Conservation (phyloP, 441 rosid species). For the Populus hybrid region DNA sequence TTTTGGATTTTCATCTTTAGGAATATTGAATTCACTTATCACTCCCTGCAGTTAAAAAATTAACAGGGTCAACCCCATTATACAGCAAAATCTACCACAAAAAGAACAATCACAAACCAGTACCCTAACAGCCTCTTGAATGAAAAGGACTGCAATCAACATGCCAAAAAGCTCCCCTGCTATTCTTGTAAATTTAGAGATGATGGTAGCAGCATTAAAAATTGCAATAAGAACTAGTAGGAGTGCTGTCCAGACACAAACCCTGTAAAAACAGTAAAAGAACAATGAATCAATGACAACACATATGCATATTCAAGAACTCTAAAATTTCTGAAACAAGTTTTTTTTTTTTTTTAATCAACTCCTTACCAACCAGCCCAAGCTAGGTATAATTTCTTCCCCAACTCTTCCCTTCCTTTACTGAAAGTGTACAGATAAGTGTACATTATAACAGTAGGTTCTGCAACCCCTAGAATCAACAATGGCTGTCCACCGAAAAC, state of each 20-base stretch:
- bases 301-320: neutral
- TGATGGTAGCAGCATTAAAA: conserved; percentile 62
- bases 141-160: conserved; percentile 79
- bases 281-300: conserved; percentile 7
- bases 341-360: neutral
- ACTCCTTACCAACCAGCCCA: conserved; percentile 79
- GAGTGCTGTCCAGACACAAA: conserved; percentile 79
- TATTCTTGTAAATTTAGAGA: conserved; percentile 70
- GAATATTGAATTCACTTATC: conserved; percentile 59
- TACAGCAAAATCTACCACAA: neutral
- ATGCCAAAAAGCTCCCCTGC: conserved; percentile 93
- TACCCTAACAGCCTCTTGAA: conserved; percentile 89
- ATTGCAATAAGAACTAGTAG: conserved; percentile 64
- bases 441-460: conserved; percentile 89
- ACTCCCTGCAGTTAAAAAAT: conserved; percentile 55
- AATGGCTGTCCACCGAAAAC: conserved; percentile 87
- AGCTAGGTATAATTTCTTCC: conserved; percentile 63
- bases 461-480: conserved; percentile 83
- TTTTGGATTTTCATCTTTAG: conserved; percentile 46
- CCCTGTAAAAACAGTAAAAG: conserved; percentile 45
- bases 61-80: conserved; percentile 8
- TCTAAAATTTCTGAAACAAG: neutral
- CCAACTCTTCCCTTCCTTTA: conserved; percentile 55
- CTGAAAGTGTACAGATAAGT: conserved; percentile 78
- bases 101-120: conserved; percentile 1